These are phyloP conservation scores for Galium porrigens DNA, from an alignment of 305 asterid genomes.

Conservation along the genomic window DNA sequence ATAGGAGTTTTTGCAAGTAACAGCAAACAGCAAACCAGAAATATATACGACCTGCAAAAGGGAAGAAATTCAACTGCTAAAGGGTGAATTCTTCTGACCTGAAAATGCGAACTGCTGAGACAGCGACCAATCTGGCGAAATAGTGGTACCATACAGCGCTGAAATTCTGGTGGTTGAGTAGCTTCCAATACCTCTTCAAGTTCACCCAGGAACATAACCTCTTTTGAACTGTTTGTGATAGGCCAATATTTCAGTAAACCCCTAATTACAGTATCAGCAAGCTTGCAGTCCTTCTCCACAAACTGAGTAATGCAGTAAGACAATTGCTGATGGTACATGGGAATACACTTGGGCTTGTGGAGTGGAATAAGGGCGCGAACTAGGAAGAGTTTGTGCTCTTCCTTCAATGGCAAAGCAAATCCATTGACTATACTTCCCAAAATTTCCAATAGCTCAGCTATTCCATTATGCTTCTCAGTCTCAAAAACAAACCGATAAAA, in stretches of 20 bases:
- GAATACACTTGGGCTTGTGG: constrained; percentile 75
- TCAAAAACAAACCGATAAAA: constrained; percentile 67
- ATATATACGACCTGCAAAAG: constrained; percentile 1
- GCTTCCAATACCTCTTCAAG: constrained; percentile 87
- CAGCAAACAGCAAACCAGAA: not conserved
- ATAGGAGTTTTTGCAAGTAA: not conserved
- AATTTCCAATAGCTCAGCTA: constrained; percentile 75
- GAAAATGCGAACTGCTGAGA: constrained; percentile 83
- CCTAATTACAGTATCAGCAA: constrained; percentile 79
- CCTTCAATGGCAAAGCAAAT: constrained; percentile 82
- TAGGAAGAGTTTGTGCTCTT: constrained; percentile 83
- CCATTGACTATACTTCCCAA: constrained; percentile 91
- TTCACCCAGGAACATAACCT: constrained; percentile 89
- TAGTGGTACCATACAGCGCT: constrained; percentile 87
- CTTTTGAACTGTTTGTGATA: constrained; percentile 79
- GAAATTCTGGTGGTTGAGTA: constrained; percentile 83
- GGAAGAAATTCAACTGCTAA: not conserved
- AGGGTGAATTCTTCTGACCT: constrained; percentile 35
- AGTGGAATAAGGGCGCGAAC: constrained; percentile 77
- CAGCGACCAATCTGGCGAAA: constrained; percentile 65
- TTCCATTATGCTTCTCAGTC: constrained; percentile 83
- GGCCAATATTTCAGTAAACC: constrained; percentile 92
- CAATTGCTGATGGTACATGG: constrained; percentile 76
- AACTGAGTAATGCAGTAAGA: constrained; percentile 83
- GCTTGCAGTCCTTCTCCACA: constrained; percentile 86